Evolutionary conservation across 306 rosid genomes (phyloP).

Genomic region (Cajanus cajan): DNA sequence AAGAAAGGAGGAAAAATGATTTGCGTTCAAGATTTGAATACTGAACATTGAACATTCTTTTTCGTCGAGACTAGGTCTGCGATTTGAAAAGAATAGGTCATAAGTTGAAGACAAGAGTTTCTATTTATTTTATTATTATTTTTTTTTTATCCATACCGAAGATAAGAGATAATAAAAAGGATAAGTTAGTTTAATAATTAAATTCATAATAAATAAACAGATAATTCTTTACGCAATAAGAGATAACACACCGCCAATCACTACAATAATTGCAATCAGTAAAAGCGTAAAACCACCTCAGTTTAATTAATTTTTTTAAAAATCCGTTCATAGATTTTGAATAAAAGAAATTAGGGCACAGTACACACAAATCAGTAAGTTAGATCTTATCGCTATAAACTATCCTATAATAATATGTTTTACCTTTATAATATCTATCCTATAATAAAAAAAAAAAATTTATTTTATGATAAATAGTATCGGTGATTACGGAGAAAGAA

Average conservation of each 20-base stretch:
- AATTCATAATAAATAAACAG: background rate
- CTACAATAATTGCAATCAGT: conserved; percentile 8
- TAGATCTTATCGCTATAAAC: too few species aligned
- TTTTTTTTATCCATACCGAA: too few species aligned
- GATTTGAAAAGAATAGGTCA: background rate
- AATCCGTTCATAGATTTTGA: too few species aligned
- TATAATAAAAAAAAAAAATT: too few species aligned
- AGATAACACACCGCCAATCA: conserved; percentile 8
- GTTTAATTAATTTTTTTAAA: too few species aligned
- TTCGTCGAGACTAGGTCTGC: background rate
- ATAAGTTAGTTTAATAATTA: background rate
- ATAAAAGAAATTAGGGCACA: too few species aligned
- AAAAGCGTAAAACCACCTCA: too few species aligned
- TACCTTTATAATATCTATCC: too few species aligned
- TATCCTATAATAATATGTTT: too few species aligned
- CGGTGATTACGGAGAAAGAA: background rate
- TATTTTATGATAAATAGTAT: too few species aligned
- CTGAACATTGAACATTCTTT: background rate
- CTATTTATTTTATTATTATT: too few species aligned
- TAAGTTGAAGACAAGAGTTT: background rate
- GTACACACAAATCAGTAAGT: too few species aligned
- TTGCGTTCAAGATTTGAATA: background rate
- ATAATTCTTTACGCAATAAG: background rate
- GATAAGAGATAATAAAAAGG: background rate
- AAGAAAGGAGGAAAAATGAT: background rate